These are phyloP conservation scores for Fusarium dimerum DNA, from an alignment of 2,329 filamentous ascomycete species.

Conservation along the genomic window DNA sequence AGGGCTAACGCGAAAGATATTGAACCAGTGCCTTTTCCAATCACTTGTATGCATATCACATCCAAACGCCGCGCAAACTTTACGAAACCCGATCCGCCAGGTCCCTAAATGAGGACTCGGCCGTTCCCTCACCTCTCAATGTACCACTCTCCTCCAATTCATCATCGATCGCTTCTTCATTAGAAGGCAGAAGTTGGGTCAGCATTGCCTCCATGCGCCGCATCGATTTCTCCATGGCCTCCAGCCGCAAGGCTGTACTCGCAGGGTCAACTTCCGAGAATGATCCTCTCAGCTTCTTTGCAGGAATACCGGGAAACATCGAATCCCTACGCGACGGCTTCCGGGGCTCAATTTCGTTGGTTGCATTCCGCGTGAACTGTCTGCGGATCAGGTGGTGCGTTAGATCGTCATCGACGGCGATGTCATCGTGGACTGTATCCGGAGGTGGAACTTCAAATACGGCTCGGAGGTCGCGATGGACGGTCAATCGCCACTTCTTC, in stretches of 20 bases:
- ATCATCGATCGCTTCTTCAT: slow-evolving; percentile 28
- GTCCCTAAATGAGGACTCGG: slow-evolving; percentile 33
- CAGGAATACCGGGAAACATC: slow-evolving; percentile 52
- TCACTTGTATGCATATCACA: slow-evolving; percentile 1
- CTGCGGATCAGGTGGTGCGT: slow-evolving; percentile 59
- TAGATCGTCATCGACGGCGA: slow-evolving; percentile 60
- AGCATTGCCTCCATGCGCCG: slow-evolving; percentile 51
- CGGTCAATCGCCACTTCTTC: slow-evolving; percentile 68
- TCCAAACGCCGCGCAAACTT: slow-evolving; percentile 9
- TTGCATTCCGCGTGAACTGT: slow-evolving; percentile 52
- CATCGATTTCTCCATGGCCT: slow-evolving; percentile 51
- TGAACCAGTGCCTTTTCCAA: slow-evolving; percentile 2
- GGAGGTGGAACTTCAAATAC: slow-evolving; percentile 74
- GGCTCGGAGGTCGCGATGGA: slow-evolving; percentile 69
- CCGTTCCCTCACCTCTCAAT: slow-evolving; percentile 29
- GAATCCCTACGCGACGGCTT: slow-evolving; percentile 54
- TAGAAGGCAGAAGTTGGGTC: slow-evolving; percentile 36
- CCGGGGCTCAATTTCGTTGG: slow-evolving; percentile 35
- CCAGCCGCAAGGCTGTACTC: slow-evolving; percentile 46
- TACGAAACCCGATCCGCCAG: slow-evolving; percentile 6
- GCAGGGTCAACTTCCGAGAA: slow-evolving; percentile 47
- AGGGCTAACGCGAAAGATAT: slow-evolving; percentile 3
- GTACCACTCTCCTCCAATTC: slow-evolving; percentile 32
- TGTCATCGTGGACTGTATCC: slow-evolving; percentile 57
- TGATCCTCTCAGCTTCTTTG: slow-evolving; percentile 48